These are phyloP conservation scores for Hirsutella minnesotensis DNA, from an alignment of 2,329 filamentous ascomycete genomes.

Conservation along the genomic window DNA sequence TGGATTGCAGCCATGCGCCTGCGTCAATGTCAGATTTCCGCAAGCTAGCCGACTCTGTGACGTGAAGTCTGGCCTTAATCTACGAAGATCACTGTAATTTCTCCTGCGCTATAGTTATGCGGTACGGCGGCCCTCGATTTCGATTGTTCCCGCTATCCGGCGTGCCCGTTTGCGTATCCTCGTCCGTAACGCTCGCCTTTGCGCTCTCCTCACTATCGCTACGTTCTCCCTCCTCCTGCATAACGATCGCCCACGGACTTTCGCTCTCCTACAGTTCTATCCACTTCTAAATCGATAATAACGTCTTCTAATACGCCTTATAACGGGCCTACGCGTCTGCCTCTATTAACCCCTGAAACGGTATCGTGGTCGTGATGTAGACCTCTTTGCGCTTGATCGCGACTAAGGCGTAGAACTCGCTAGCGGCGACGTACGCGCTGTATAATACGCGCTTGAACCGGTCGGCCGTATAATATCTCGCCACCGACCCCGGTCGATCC, in stretches of 20 bases:
- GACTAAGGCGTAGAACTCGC: not conserved
- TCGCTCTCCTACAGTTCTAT: not conserved
- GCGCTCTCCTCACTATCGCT: not conserved
- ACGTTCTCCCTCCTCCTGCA: not conserved
- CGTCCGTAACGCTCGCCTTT: not conserved
- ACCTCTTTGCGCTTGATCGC: not conserved
- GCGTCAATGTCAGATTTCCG: too few relatives aligned
- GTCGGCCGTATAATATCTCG: too few relatives aligned
- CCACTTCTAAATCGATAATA: not conserved
- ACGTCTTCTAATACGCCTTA: not conserved
- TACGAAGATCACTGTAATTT: too few relatives aligned
- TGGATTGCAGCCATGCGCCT: too few relatives aligned
- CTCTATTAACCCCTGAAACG: not conserved
- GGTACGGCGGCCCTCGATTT: not conserved
- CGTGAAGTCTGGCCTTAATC: too few relatives aligned
- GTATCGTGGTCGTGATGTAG: not conserved
- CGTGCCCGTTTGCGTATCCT: not conserved
- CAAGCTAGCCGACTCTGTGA: too few relatives aligned
- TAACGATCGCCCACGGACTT: not conserved
- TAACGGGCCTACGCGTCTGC: not conserved
- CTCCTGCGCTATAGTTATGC: too few relatives aligned
- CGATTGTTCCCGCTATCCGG: not conserved
- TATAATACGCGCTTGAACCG: not conserved
- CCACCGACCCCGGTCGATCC: too few relatives aligned
- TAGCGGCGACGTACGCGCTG: not conserved